A percentile compares a stretch with the other conserved stretches of the same genome.
Conservation (phyloP, 2,329 filamentous ascomycete genomes). For the Neonectria magnoliae region DNA sequence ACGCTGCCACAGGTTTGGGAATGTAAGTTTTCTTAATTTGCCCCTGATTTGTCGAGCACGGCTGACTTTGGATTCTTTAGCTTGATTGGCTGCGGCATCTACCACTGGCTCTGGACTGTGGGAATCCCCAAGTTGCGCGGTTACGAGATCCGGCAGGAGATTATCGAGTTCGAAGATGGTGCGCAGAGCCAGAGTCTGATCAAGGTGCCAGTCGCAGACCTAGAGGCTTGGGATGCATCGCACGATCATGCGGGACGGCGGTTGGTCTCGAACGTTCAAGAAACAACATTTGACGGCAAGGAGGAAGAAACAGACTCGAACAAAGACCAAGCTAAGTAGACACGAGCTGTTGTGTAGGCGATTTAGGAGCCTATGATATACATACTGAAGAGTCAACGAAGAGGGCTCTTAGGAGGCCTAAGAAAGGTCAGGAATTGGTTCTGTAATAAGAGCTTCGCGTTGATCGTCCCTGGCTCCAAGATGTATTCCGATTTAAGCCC, state of each 20-base stretch:
- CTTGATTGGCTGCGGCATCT: constrained; percentile 62
- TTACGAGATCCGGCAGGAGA: constrained; percentile 66
- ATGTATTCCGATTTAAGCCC: no score
- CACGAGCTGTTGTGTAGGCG: background rate
- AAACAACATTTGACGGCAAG: background rate
- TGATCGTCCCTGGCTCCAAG: no score
- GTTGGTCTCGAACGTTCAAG: background rate
- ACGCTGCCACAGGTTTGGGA: constrained; percentile 70
- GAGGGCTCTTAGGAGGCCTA: no score
- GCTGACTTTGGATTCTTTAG: constrained; percentile 43
- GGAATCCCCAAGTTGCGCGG: constrained; percentile 60
- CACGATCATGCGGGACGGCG: constrained; percentile 60
- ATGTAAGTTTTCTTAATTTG: constrained; percentile 57
- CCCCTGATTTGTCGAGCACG: background rate
- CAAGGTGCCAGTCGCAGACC: constrained; percentile 61
- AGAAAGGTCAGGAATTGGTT: no score
- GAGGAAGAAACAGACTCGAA: constrained; percentile 20
- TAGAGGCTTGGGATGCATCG: constrained; percentile 65
- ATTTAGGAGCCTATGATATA: background rate
- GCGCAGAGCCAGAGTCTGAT: constrained; percentile 58
- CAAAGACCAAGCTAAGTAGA: constrained; percentile 13
- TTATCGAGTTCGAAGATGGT: constrained; percentile 59
- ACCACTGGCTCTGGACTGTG: constrained; percentile 69
- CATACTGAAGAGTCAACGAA: no score
- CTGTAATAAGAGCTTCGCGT: no score